Conservation (phyloP, 768 basidiomycete genomes). For the Trametes villosa region DNA sequence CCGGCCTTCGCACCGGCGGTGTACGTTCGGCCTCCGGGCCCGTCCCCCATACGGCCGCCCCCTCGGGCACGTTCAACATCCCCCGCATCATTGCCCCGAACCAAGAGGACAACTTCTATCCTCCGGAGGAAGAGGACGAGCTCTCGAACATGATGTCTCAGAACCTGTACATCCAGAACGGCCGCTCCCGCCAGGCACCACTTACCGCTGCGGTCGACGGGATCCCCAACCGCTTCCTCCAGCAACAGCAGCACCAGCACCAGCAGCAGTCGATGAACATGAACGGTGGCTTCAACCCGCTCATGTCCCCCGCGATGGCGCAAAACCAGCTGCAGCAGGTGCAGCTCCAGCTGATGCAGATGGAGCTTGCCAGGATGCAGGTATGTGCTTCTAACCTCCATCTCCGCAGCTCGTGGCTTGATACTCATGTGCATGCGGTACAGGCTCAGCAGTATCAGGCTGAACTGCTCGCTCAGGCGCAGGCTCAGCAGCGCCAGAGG, state of each 20-base stretch:
- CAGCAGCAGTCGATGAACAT: conserved; percentile 58
- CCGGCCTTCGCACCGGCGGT: conserved; percentile 88
- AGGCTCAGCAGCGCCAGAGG: conserved; percentile 61
- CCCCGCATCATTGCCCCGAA: conserved; percentile 56
- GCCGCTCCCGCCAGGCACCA: conserved; percentile 46
- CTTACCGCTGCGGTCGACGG: conserved; percentile 78
- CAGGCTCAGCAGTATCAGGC: conserved; percentile 81
- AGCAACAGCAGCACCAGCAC: conserved; percentile 57
- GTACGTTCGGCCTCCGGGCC: conserved; percentile 72
- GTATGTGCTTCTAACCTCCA: conserved; percentile 41
- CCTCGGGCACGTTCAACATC: conserved; percentile 64
- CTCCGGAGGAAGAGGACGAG: conserved; percentile 64
- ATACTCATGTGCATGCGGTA: conserved; percentile 47
- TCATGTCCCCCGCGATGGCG: conserved; percentile 42
- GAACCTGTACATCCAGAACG: conserved; percentile 53
- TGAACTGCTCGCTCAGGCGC: conserved; percentile 66
- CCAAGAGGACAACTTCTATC: conserved; percentile 46
- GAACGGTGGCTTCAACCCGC: conserved; percentile 52
- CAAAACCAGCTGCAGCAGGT: conserved; percentile 66
- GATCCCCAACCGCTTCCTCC: conserved; percentile 64
- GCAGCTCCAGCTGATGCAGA: conserved; percentile 85
- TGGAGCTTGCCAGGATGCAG: conserved; percentile 83
- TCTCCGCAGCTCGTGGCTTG: conserved; percentile 1
- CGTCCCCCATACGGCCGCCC: conserved; percentile 72
- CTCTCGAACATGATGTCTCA: conserved; percentile 59